phyloP scores from a whole-genome alignment of 208 protist genomes.

The Leishmania lainsoni region DNA sequence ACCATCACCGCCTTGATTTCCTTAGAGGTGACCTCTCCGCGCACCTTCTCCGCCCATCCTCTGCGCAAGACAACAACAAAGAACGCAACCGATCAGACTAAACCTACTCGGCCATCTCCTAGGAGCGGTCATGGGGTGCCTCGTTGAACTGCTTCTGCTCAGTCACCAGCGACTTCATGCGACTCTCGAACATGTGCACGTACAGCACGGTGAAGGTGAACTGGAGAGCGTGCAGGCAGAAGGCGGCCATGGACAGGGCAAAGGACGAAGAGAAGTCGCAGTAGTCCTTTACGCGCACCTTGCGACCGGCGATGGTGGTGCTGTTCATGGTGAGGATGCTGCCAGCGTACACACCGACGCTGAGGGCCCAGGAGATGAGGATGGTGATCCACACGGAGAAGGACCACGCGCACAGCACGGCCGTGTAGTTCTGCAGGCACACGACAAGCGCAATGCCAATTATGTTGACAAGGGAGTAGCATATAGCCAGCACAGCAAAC shows the following conservation, averaged over 20 bases:
- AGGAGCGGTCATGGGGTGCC: neutral
- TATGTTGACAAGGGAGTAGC: slow-evolving; percentile 30
- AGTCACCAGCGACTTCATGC: slow-evolving; percentile 28
- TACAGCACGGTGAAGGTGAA: slow-evolving; percentile 31
- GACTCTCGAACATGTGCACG: slow-evolving; percentile 22
- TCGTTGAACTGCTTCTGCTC: slow-evolving; percentile 31
- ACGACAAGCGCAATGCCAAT: slow-evolving; percentile 19
- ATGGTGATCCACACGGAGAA: slow-evolving; percentile 33
- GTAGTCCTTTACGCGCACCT: slow-evolving; percentile 30
- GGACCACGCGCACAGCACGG: slow-evolving; percentile 34
- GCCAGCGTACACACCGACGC: slow-evolving; percentile 22
- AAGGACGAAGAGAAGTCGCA: slow-evolving; percentile 30
- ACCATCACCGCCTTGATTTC: neutral
- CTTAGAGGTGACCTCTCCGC: neutral
- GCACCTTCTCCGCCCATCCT: neutral
- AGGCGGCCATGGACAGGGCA: slow-evolving; percentile 25
- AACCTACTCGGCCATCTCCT: slow-evolving; percentile 4
- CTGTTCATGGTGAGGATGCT: slow-evolving; percentile 22
- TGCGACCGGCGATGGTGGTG: slow-evolving; percentile 17
- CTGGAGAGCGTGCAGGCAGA: slow-evolving; percentile 25
- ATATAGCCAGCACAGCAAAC: slow-evolving; percentile 21
- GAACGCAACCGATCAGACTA: neutral
- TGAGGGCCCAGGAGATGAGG: slow-evolving; percentile 36
- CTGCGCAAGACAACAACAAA: neutral
- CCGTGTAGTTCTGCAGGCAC: slow-evolving; percentile 27